Evolutionary conservation across 2,329 filamentous ascomycete genomes (phyloP), one percentile per base, ranked within the genome.

Genomic region (Colletotrichum simmondsii): DNA sequence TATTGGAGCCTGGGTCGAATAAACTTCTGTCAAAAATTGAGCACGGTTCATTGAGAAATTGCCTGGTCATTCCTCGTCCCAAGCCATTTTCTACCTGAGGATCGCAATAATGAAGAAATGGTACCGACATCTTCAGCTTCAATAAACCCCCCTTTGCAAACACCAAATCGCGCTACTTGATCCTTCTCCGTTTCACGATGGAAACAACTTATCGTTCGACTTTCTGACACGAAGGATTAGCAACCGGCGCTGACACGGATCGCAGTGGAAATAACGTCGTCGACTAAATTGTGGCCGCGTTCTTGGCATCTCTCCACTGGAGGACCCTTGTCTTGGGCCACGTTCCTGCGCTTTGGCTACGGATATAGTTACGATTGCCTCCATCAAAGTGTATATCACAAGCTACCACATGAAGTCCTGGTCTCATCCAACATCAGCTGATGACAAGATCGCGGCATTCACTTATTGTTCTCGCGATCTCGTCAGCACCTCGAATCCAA

Each of bases 251-350:
- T 42, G 19, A 49, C 26, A 56, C 54, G 46, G 35, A 28, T 42
- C n/a, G 35, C 52, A 32, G 70, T 70, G 66, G 66, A 65, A 70
- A 72, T 61, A 65, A 70, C 56, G 46, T 65, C 54, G 32, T 30
- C 30, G 14, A 57, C 53, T 56, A 65, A 35, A n/a, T 56, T 46
- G 35, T 53, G 26, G 66, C 54, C 46, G 54, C 24, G 16, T 53
- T 53, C 70, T 65, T 70, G 66, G 66, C 70, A 64, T 56, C 42
- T 62, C 16, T 37, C 70, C 54, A 37, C 60, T 65, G 10, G 32
- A 66, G 32, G 30, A 64, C 60, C 66, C 65, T 60, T 54, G 54
- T 65, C 59, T 60, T 32, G 11, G 42, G 52, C 54, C 26, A 24
- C 16, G 19, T 54, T 64, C 65, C 32, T 57, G 59, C 60, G 70